Evolutionary conservation across 139 green algal genomes (phyloP).

Genomic region (Parachlorella kessleri): DNA sequence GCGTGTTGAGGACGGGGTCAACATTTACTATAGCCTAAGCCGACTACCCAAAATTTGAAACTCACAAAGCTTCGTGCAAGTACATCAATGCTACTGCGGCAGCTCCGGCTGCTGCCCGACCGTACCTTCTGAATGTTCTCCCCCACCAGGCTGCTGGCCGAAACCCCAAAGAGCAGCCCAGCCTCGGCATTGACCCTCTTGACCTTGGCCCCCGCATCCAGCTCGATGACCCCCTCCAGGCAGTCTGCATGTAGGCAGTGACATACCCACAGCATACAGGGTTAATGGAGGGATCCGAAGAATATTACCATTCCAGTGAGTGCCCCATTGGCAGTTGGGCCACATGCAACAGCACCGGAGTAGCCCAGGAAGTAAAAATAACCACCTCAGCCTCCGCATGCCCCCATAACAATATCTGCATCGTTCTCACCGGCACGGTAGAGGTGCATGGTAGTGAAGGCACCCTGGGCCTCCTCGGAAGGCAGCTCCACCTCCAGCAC

Average conservation of each 20-base stretch:
- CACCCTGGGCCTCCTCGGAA: background rate
- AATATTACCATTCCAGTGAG: background rate
- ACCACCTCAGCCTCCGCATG: background rate
- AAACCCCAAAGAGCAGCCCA: background rate
- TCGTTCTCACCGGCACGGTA: constrained; percentile 1
- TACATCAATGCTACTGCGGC: no score
- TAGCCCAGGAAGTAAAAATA: background rate
- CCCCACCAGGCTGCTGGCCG: background rate
- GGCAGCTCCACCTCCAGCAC: constrained; percentile 1
- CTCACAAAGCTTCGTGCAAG: no score
- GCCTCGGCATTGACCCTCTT: constrained; percentile 2
- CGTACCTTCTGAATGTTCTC: constrained; percentile 12
- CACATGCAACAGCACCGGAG: background rate
- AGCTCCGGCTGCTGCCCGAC: no score
- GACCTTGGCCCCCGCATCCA: background rate
- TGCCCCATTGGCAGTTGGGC: background rate
- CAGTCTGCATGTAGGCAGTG: background rate
- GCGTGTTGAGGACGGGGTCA: no score
- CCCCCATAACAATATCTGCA: background rate
- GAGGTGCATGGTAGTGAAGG: background rate
- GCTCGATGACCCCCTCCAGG: constrained; percentile 11
- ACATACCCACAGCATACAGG: background rate
- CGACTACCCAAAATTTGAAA: no score
- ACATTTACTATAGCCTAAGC: no score
- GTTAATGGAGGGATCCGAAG: background rate